Evolutionary conservation across 2,329 filamentous ascomycete genomes (phyloP), one percentile per base, ranked within the genome.

Genomic region (Beauveria sp.): DNA sequence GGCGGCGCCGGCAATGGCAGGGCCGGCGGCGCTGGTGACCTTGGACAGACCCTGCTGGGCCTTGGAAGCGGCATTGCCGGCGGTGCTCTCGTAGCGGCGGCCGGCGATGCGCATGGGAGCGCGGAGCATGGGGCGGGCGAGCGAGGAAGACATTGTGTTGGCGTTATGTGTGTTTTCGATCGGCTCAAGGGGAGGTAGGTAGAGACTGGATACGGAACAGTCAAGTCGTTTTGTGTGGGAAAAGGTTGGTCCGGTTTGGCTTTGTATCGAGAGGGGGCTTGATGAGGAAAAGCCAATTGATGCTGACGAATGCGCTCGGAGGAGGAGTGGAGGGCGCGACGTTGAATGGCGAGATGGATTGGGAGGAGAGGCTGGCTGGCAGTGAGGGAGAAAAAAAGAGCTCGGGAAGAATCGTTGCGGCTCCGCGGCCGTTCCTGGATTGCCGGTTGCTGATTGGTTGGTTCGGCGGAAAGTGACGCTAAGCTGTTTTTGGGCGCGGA

Each of bases 31-130:
- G 69, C 89, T 87, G 66, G 88, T 82, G 70, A 95, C 93, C 72
- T 87, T 86, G 69, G 89, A 91, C 60, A 97, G 85, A 66, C 92
- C 91, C 78, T 96, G 83, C 66, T 87, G 83, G 63, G 91, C 92
- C 82, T 78, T 79, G 62, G 66, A 65, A 60, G 81, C 69, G 64
- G 81, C 73, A 40, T 26, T 56, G 53, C 83, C 86, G 52, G 34
- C 73, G 20, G 24, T 46, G 55, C 83, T 86, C 77, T 87, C 81
- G 78, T 84, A 83, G 71, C 85, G 83, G 70, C 81, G 81, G 72
- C 78, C 75, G 71, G 76, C 74, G 66, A 76, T 70, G 70, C 75
- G 72, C 73, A 81, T 68, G 70, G 72, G 73, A 66, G 77, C 75
- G 72, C 79, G 78, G 70, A 78, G 71, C 69, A 78, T 68, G 63